Evolutionary conservation across 495 filamentous ascomycete genomes (phyloP).

Genomic region (Sordaria brevicollis): DNA sequence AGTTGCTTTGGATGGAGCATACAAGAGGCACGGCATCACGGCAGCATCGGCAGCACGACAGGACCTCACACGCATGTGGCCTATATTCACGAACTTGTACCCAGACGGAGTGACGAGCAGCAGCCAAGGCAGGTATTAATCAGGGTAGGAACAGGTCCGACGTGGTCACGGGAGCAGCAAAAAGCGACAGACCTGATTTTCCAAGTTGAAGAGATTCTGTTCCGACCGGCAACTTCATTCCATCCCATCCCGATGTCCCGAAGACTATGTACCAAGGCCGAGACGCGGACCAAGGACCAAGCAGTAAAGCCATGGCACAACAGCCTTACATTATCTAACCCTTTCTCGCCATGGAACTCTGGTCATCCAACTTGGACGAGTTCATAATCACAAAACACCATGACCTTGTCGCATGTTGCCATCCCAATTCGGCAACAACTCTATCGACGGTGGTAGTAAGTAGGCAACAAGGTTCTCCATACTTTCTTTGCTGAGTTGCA

Average conservation of each 20-base stretch:
- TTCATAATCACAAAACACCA: neutral
- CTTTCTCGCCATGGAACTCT: neutral
- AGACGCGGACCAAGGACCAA: too few species aligned
- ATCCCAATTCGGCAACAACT: neutral
- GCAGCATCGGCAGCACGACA: neutral
- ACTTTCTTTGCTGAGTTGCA: neutral
- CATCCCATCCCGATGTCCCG: neutral
- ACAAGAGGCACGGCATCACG: neutral
- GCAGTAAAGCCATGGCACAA: neutral
- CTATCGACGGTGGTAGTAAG: neutral
- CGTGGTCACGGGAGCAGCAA: neutral
- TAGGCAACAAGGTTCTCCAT: neutral
- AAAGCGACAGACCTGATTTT: neutral
- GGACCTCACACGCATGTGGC: neutral
- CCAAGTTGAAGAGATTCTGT: neutral
- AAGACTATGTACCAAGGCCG: neutral
- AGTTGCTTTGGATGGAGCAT: too few species aligned
- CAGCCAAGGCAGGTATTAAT: neutral
- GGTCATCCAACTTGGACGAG: neutral
- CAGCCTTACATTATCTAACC: neutral
- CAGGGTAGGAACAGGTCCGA: neutral
- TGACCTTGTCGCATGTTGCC: neutral
- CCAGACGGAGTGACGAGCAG: neutral
- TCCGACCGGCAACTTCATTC: neutral
- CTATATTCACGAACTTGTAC: neutral